A percentile compares a stretch with the other conserved stretches of the same genome.
These are phyloP conservation scores for Leccinum griseonigrum DNA, from an alignment of 1,284 basidiomycete species.

Conservation along the genomic window DNA sequence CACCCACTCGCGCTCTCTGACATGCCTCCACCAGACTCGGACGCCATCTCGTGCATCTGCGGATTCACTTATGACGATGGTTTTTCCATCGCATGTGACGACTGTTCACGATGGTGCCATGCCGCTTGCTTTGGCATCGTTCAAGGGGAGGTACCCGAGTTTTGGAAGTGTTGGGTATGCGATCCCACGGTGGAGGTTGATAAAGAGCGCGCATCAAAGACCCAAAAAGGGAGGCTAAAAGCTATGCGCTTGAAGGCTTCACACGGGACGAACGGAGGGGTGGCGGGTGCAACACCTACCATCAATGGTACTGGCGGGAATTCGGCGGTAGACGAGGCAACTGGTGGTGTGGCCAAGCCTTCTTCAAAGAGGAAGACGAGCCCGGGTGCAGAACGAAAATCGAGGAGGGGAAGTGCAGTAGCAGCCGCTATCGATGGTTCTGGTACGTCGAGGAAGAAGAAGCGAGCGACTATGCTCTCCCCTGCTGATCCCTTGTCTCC, in stretches of 20 bases:
- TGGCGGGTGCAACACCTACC: slow-evolving; percentile 2
- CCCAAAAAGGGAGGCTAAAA: slow-evolving; percentile 40
- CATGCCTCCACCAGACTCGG: slow-evolving; percentile 36
- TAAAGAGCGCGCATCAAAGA: slow-evolving; percentile 44
- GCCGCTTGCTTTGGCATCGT: slow-evolving; percentile 81
- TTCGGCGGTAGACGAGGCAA: slow-evolving; percentile 16
- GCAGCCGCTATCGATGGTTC: slow-evolving; percentile 37
- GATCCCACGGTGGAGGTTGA: slow-evolving; percentile 43
- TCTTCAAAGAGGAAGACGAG: slow-evolving; percentile 36
- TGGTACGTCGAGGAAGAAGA: slow-evolving; percentile 37
- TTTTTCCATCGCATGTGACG: slow-evolving; percentile 90
- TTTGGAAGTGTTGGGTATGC: slow-evolving; percentile 67
- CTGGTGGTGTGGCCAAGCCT: slow-evolving; percentile 17
- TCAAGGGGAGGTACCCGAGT: slow-evolving; percentile 70
- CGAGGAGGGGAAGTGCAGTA: slow-evolving; percentile 39
- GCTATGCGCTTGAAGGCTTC: slow-evolving; percentile 27
- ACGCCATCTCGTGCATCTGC: slow-evolving; percentile 71
- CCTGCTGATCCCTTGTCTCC: slow-evolving; percentile 22
- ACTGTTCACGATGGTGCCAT: slow-evolving; percentile 89
- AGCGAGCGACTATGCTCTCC: slow-evolving; percentile 39
- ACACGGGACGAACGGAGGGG: slow-evolving; percentile 22
- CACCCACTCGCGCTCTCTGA: slow-evolving; percentile 16
- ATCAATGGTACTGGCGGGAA: slow-evolving; percentile 17
- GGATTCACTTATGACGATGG: slow-evolving; percentile 80
- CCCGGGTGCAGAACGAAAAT: slow-evolving; percentile 48